A percentile compares a stretch with the other conserved stretches of the same genome.
These are phyloP conservation scores for Saraca asoca DNA, from an alignment of 331 rosid species.

Conservation along the genomic window DNA sequence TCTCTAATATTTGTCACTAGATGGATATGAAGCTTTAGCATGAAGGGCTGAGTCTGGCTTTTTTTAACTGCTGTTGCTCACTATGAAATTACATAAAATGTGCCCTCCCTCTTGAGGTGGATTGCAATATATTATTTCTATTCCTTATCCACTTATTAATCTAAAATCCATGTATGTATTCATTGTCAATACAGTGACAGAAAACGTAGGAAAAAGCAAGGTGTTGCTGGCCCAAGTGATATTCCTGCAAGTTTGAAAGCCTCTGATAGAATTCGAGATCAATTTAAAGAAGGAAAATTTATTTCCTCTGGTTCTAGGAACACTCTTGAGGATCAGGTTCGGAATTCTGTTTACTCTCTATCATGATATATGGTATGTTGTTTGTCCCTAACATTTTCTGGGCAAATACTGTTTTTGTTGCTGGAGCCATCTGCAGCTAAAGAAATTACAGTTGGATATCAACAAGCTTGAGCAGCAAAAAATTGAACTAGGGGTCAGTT, in stretches of 20 bases:
- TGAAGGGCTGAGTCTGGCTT: no score
- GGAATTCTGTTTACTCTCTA: slow-evolving; percentile 19
- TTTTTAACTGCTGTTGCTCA: slow-evolving; percentile 11
- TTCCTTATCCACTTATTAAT: slow-evolving; percentile 24
- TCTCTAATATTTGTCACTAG: slow-evolving; percentile 1
- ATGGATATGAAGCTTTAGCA: neutral
- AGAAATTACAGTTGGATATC: slow-evolving; percentile 62
- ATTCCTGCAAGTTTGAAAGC: slow-evolving; percentile 64
- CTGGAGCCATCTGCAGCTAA: slow-evolving; percentile 59
- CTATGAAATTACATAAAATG: slow-evolving; percentile 1
- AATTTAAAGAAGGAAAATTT: slow-evolving; percentile 54
- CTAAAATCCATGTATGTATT: slow-evolving; percentile 14
- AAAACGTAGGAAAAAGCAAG: slow-evolving; percentile 61
- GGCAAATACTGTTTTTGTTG: slow-evolving; percentile 31
- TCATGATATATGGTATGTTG: slow-evolving; percentile 14
- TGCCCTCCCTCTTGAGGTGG: slow-evolving; percentile 9
- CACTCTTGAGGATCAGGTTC: slow-evolving; percentile 70
- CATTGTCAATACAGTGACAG: slow-evolving; percentile 47
- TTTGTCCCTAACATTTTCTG: slow-evolving; percentile 29
- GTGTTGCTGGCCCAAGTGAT: slow-evolving; percentile 55
- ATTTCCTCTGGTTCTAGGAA: slow-evolving; percentile 54
- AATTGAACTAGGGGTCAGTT: slow-evolving; percentile 72
- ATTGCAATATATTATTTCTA: slow-evolving; percentile 26
- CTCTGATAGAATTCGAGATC: slow-evolving; percentile 59
- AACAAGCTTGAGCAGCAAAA: slow-evolving; percentile 54